Base-by-base conservation (phyloP, 495 filamentous ascomycete genomes). In the Hypomontagnella monticulosa region DNA sequence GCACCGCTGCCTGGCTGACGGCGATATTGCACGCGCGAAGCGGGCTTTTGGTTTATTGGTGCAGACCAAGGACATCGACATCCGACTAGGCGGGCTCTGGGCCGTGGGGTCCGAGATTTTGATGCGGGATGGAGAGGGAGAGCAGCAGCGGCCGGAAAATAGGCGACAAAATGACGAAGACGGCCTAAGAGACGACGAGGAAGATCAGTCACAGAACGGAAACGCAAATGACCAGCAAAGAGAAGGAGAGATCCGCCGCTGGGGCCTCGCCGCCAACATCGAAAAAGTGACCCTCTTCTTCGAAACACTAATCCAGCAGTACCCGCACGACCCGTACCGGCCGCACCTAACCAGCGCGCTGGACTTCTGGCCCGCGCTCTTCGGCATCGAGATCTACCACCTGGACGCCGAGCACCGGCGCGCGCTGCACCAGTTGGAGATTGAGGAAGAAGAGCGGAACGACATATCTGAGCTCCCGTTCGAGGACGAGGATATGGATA, bases 71-170 rank as follows among this genome's bases (percentile, higher is more conserved):
- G 56, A 48, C 11, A 69, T 83, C 10, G 79, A 83, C 19, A 37
- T 82, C 54, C 66, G 79, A 15, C 57, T 48, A 1, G 65, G 75
- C 14, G 48, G 77, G 47, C 66, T 71, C 18, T 83, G 80, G 80
- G 72, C 75, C 15, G 15, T 80, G 14, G 80, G 80, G 0, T 73
- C 75, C 0, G 79, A 82, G 71, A 73, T 82, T 15, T 64, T 83
- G 5, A 68, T 77, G 68, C 61, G 78, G 10, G 74, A 76, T 23
- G 75, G 75, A n/a, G 77, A 79, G 55, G 34, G 12, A n/a, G 46
- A 27, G 11, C 12, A 42, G 5, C 32, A 19, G n/a, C 14, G 47
- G 15, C 52, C 46, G 9, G 19, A 37, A 12, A 11, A 12, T 1
- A 42, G n/a, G 0, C 15, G 36, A 53, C 14, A 6, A 16, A 38